Conservation (phyloP, 2,329 filamentous ascomycete species). For the Apiospora sp. region DNA sequence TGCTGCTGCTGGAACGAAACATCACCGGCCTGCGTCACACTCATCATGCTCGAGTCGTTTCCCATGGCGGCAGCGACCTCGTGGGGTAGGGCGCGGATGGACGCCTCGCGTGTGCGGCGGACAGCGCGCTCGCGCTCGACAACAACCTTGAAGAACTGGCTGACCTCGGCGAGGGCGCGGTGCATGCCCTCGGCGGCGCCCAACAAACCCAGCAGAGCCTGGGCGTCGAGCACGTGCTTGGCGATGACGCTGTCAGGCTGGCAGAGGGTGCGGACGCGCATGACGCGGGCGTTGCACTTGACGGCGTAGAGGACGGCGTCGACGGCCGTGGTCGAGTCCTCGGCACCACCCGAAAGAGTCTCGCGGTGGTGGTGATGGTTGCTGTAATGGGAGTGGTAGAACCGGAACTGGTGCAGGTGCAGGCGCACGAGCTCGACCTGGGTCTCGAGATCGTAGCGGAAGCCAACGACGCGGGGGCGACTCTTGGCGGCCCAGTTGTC, state of each 20-base stretch:
- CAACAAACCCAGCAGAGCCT: slow-evolving; percentile 59
- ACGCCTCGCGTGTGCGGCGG: slow-evolving; percentile 23
- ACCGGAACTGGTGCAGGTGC: slow-evolving; percentile 61
- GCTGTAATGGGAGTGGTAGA: slow-evolving; percentile 41
- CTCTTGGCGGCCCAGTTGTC: slow-evolving; percentile 61
- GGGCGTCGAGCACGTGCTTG: slow-evolving; percentile 63
- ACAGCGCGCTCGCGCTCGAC: slow-evolving; percentile 53
- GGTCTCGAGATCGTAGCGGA: slow-evolving; percentile 67
- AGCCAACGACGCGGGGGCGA: slow-evolving; percentile 62
- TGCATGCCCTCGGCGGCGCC: slow-evolving; percentile 54
- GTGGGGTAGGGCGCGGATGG: slow-evolving; percentile 4
- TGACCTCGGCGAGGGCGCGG: slow-evolving; percentile 56
- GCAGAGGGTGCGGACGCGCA: slow-evolving; percentile 64
- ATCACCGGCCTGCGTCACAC: not conserved
- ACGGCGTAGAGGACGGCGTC: slow-evolving; percentile 59
- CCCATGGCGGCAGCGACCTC: slow-evolving; percentile 18
- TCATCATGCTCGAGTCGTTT: not conserved
- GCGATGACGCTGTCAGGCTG: slow-evolving; percentile 65
- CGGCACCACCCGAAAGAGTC: not conserved
- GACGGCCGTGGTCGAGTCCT: slow-evolving; percentile 46
- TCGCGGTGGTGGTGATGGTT: slow-evolving; percentile 37
- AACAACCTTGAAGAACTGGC: slow-evolving; percentile 62
- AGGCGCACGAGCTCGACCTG: slow-evolving; percentile 62
- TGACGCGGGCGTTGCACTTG: slow-evolving; percentile 59
- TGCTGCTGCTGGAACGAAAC: not conserved